These are phyloP conservation scores for Metschnikowia gruessii DNA, from an alignment of 805 yeast genomes.

Conservation along the genomic window DNA sequence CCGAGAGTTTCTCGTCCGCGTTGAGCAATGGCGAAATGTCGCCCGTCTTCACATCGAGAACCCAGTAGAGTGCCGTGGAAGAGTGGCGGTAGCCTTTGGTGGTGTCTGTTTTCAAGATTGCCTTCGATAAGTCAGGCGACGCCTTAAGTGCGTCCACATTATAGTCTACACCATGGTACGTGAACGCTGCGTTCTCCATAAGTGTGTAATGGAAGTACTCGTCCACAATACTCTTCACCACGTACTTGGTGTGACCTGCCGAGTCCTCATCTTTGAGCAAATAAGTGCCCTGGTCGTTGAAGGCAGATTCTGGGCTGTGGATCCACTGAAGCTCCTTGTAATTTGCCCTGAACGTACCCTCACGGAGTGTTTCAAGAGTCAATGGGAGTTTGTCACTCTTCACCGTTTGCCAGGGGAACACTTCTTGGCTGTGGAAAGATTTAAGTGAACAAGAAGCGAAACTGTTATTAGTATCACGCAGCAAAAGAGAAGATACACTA, in stretches of 20 bases:
- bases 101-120: conserved; percentile 59
- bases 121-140: conserved; percentile 61
- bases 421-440: not conserved
- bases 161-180: conserved; percentile 37
- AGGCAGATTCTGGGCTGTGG: conserved; percentile 44
- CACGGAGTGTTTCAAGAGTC: conserved; percentile 39
- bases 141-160: conserved; percentile 55
- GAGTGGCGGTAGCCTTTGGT: conserved; percentile 43
- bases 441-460: not conserved
- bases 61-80: conserved; percentile 20
- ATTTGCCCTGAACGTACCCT: conserved; percentile 54
- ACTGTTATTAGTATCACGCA: not conserved
- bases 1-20: conserved; percentile 16
- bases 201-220: conserved; percentile 43
- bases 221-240: conserved; percentile 53
- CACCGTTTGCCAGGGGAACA: conserved; percentile 13
- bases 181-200: conserved; percentile 49
- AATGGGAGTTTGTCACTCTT: conserved; percentile 24
- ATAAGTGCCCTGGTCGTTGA: conserved; percentile 65
- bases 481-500: conserved; percentile 11
- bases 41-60: conserved; percentile 16
- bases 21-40: conserved; percentile 16
- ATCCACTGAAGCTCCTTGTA: conserved; percentile 70
- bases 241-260: conserved; percentile 45
- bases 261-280: conserved; percentile 39